Conservation (phyloP, 2,329 filamentous ascomycete species). For the Torrubiella hemipterigena region DNA sequence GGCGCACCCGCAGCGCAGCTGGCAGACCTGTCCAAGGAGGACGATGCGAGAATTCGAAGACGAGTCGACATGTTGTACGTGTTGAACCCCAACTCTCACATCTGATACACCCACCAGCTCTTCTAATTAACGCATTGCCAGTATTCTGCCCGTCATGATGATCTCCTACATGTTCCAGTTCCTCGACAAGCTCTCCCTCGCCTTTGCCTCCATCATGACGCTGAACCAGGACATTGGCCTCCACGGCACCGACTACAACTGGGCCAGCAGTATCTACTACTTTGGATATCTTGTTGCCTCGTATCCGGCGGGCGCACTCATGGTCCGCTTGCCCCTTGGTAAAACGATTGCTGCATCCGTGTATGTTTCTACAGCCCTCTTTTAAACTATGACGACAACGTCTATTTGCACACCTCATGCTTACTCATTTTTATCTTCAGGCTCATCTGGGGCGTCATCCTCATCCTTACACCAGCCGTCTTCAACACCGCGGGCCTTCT, state of each 20-base stretch:
- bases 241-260: slow-evolving; percentile 37
- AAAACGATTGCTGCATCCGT: slow-evolving; percentile 14
- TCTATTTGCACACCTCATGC: too few species aligned
- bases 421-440: too few species aligned
- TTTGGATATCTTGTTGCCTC: slow-evolving; percentile 32
- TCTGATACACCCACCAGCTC: not conserved
- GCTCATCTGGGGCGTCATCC: slow-evolving; percentile 26
- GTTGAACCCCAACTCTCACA: not conserved
- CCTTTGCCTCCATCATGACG: slow-evolving; percentile 37
- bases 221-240: slow-evolving; percentile 31
- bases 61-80: slow-evolving; percentile 47
- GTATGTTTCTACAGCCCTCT: too few species aligned
- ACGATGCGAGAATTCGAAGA: slow-evolving; percentile 37
- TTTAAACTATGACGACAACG: too few species aligned
- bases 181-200: slow-evolving; percentile 45
- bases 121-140: slow-evolving; percentile 8
- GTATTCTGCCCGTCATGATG: slow-evolving; percentile 39
- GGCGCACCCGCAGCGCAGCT: too few species aligned
- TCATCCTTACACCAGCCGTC: slow-evolving; percentile 29
- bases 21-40: slow-evolving; percentile 10
- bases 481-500: slow-evolving; percentile 33
- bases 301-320: slow-evolving; percentile 13
- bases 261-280: slow-evolving; percentile 38
- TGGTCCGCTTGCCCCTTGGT: slow-evolving; percentile 14
- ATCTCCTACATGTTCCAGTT: slow-evolving; percentile 46